Evolutionary conservation across 768 basidiomycete genomes (phyloP), one percentile per base, ranked within the genome.

Genomic region (Kwoniella heveanensis): DNA sequence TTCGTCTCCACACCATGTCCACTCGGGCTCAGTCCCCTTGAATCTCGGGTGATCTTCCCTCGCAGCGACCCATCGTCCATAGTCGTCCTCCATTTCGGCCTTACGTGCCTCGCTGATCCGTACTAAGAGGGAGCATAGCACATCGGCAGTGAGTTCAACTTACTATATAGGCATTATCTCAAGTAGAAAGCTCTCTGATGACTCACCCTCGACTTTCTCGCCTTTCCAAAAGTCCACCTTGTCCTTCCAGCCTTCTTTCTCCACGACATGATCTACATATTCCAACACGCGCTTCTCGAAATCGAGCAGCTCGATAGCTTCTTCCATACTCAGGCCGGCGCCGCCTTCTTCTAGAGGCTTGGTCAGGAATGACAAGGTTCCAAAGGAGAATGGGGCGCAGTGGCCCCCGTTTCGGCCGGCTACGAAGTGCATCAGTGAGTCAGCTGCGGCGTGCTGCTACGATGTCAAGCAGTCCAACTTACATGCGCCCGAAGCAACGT

Each of bases 1-100:
- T 0, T 83, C 79, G 21, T 83, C 80, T 13, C 71, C 76, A 37
- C 73, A 74, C 52, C 83, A 81, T 19, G 78, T 79, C 56, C 88
- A 68, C n/a, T 66, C 66, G 15, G 54, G 61, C 27, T 52, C 29
- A 9, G 49, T 62, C 29, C 44, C 55, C 53, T 37, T 56, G 26
- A 58, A 50, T n/a, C 58, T 29, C 10, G 30, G 22, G 27, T 39
- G 29, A 17, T 67, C 24, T 36, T 48, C 46, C 37, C 65, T 57
- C 1, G 65, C 62, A 3, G 29, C 53, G 17, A 57, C 47, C 65
- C 65, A 68, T 6, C 7, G n/a, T n/a, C n/a, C 54, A 26, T 55
- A 65, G 21, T 48, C 21, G 30, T 52, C 36, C 30, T 36, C 30
- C 59, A 53, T 58, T 39, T 39, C 27, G 29, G 21, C 30, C 50